Evolutionary conservation across 768 basidiomycete genomes (phyloP).

Genomic region (Mrakia frigida): DNA sequence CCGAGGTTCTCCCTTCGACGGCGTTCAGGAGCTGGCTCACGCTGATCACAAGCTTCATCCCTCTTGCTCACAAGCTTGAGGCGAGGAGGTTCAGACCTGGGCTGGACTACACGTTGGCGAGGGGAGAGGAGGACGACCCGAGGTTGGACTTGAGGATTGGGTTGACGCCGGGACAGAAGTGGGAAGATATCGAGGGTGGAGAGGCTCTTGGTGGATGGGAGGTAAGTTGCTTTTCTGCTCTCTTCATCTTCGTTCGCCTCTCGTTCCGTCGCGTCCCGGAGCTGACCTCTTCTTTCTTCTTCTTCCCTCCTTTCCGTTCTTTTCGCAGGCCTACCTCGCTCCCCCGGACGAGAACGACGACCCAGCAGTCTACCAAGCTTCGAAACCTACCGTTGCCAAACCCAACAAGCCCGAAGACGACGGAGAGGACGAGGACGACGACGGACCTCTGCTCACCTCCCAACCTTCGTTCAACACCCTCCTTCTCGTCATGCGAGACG

Average conservation of each 20-base stretch:
- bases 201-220: slow-evolving; percentile 89
- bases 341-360: slow-evolving; percentile 93
- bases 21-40: slow-evolving; percentile 58
- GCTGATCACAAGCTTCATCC: slow-evolving; percentile 64
- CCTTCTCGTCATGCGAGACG: slow-evolving; percentile 82
- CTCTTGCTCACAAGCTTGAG: slow-evolving; percentile 66
- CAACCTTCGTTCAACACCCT: slow-evolving; percentile 86
- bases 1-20: slow-evolving; percentile 33
- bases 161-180: slow-evolving; percentile 59
- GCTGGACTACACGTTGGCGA: slow-evolving; percentile 89
- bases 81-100: slow-evolving; percentile 86
- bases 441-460: slow-evolving; percentile 73
- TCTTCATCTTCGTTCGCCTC: not conserved
- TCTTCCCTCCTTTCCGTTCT: not conserved
- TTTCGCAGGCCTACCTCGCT: slow-evolving; percentile 77
- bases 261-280: slow-evolving; percentile 1
- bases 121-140: slow-evolving; percentile 53
- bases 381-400: slow-evolving; percentile 43
- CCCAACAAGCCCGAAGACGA: slow-evolving; percentile 33
- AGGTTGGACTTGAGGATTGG: slow-evolving; percentile 81
- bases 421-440: slow-evolving; percentile 55
- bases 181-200: slow-evolving; percentile 44
- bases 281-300: not conserved
- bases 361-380: slow-evolving; percentile 81
- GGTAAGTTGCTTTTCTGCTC: slow-evolving; percentile 48